phyloP scores from a whole-genome alignment of 2,329 filamentous ascomycete species.

The Aspergillus japonicus region DNA sequence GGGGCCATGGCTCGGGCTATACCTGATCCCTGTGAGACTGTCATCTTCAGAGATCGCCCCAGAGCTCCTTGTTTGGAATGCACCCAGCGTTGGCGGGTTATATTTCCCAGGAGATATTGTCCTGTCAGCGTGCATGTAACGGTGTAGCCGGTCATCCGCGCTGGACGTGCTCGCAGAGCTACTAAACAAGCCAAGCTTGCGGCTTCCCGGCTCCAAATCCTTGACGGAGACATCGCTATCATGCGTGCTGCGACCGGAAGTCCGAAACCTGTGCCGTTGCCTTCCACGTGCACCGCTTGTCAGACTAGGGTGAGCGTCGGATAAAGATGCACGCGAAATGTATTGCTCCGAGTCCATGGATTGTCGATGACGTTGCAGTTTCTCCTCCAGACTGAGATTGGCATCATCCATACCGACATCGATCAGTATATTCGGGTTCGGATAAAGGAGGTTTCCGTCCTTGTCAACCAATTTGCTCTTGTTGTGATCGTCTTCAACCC shows the following conservation, averaged over 20 bases:
- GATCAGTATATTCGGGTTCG: constrained; percentile 27
- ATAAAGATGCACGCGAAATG: constrained; percentile 35
- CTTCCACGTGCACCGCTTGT: constrained; percentile 54
- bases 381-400: constrained; percentile 9
- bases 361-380: constrained; percentile 21
- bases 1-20: not conserved
- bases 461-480: constrained; percentile 79
- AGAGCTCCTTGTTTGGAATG: not conserved
- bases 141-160: constrained; percentile 31
- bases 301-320: constrained; percentile 38
- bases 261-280: constrained; percentile 61
- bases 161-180: constrained; percentile 59
- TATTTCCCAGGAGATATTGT: constrained; percentile 6
- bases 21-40: not conserved
- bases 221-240: constrained; percentile 53
- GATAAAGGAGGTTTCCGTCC: constrained; percentile 68
- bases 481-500: constrained; percentile 80
- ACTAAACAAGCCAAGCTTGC: constrained; percentile 54
- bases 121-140: constrained; percentile 7
- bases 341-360: constrained; percentile 24
- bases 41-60: not conserved
- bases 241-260: constrained; percentile 56
- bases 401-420: constrained; percentile 15
- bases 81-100: constrained; percentile 3
- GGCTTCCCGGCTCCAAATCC: constrained; percentile 52